These are phyloP conservation scores for Aspergillus sclerotialis DNA, from an alignment of 2,329 filamentous ascomycete genomes.

Conservation along the genomic window DNA sequence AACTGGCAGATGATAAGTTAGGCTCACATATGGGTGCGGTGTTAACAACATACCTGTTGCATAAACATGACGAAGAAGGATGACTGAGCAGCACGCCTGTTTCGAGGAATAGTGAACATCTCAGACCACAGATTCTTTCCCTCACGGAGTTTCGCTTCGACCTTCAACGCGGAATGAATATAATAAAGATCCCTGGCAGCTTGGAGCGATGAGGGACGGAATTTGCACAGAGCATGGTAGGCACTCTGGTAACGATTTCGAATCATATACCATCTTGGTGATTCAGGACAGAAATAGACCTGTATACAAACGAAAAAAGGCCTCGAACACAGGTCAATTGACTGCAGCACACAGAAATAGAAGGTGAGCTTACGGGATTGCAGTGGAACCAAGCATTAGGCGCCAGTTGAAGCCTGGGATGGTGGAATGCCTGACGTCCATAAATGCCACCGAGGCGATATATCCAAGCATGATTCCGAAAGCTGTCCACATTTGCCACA, in stretches of 20 bases:
- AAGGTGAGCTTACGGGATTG: slow-evolving; percentile 45
- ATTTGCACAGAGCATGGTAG: slow-evolving; percentile 41
- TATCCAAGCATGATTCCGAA: slow-evolving; percentile 44
- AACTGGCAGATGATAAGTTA: slow-evolving; percentile 21
- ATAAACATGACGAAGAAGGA: slow-evolving; percentile 61
- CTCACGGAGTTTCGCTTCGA: slow-evolving; percentile 50
- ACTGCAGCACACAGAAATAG: no score
- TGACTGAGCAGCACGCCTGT: slow-evolving; percentile 52
- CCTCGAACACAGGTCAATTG: no score
- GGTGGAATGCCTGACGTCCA: slow-evolving; percentile 18
- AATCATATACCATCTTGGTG: slow-evolving; percentile 46
- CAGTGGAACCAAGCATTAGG: slow-evolving; percentile 61
- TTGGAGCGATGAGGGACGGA: slow-evolving; percentile 47
- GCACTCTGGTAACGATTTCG: slow-evolving; percentile 39
- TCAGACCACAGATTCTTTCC: slow-evolving; percentile 51
- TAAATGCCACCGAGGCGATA: slow-evolving; percentile 43
- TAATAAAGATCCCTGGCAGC: slow-evolving; percentile 53
- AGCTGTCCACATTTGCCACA: slow-evolving; percentile 46
- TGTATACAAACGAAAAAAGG: slow-evolving; percentile 48
- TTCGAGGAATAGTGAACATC: slow-evolving; percentile 55
- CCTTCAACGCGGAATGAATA: slow-evolving; percentile 51
- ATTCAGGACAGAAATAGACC: slow-evolving; percentile 60
- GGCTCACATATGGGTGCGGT: background rate
- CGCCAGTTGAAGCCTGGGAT: slow-evolving; percentile 54
- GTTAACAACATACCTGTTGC: slow-evolving; percentile 43